A percentile compares a stretch with the other conserved stretches of the same genome.
These are phyloP conservation scores for Gloeostereum incarnatum DNA, from an alignment of 768 basidiomycete genomes.

Conservation along the genomic window DNA sequence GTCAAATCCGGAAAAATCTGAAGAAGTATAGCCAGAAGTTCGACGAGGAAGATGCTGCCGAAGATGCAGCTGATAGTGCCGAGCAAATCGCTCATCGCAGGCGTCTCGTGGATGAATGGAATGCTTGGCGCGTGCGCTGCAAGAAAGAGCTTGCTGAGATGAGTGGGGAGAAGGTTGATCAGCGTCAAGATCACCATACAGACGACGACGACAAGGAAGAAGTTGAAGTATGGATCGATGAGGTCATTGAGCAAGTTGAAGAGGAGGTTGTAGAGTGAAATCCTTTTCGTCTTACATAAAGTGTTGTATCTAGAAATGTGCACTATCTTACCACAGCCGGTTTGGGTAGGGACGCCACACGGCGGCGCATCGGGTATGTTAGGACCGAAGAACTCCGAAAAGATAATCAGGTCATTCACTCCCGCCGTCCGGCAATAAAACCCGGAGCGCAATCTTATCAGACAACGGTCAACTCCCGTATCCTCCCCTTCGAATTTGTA, in stretches of 20 bases:
- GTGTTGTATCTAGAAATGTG: no score
- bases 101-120: slow-evolving; percentile 96
- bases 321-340: no score
- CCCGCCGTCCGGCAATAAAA: no score
- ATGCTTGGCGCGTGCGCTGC: slow-evolving; percentile 83
- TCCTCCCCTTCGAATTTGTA: no score
- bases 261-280: slow-evolving; percentile 54
- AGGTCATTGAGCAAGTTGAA: slow-evolving; percentile 87
- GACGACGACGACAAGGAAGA: slow-evolving; percentile 63
- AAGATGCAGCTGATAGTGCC: slow-evolving; percentile 90
- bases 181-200: slow-evolving; percentile 18
- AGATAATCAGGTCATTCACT: no score
- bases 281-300: neutral
- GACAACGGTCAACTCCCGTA: no score
- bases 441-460: no score
- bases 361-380: no score
- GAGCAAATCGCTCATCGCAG: slow-evolving; percentile 87
- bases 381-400: no score
- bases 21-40: slow-evolving; percentile 87
- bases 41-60: slow-evolving; percentile 94
- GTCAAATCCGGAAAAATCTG: slow-evolving; percentile 78
- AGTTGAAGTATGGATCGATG: slow-evolving; percentile 92
- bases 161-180: slow-evolving; percentile 27
- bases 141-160: slow-evolving; percentile 58
- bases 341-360: no score